Evolutionary conservation across 202 grass and related monocot genomes (phyloP), one percentile per base, ranked within the genome.

Genomic region (Zizania palustris): DNA sequence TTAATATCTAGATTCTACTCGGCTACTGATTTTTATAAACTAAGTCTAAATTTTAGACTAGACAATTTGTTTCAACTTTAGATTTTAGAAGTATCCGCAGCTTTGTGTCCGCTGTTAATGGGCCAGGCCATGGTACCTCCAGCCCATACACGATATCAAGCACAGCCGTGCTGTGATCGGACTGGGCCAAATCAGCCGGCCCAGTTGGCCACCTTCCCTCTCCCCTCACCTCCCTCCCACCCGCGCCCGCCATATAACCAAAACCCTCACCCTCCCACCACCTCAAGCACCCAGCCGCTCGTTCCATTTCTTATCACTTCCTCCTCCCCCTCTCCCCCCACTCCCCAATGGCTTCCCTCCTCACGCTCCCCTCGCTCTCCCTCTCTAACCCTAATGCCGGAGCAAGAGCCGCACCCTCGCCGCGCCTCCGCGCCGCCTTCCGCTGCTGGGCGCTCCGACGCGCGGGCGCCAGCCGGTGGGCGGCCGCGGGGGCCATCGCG

Each of bases 251-350:
- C 70, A 3, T 88, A 84, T 84, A 83, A 28, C 28, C 28, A 28
- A 28, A 84, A 84, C 2, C 75, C 55, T 53, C 11, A 9, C 38
- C 45, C 11, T 16, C n/a, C n/a, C 8, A 3, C 68, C 16, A 3
- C 37, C 35, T 0, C n/a, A 21, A 37, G 14, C 45, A 62, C 69
- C 39, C 61, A 72, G 82, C 91, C 91, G 85, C 88, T 84, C 91
- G 74, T 93, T 90, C 73, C 85, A 71, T 83, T 84, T 90, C 92
- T 87, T 91, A 79, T 84, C 81, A 43, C 86, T 50, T 84, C 74
- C 6, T n/a, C 63, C 19, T 35, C 21, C 13, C 0, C 11, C 11
- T 38, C 60, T 42, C 6, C 40, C 40, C 4, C 42, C 0, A 39
- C 15, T 42, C 37, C 19, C 5, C 71, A 22, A 90, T 94, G 89